Conservation (phyloP, 805 yeast species). For the Isabelozyma heimii region DNA sequence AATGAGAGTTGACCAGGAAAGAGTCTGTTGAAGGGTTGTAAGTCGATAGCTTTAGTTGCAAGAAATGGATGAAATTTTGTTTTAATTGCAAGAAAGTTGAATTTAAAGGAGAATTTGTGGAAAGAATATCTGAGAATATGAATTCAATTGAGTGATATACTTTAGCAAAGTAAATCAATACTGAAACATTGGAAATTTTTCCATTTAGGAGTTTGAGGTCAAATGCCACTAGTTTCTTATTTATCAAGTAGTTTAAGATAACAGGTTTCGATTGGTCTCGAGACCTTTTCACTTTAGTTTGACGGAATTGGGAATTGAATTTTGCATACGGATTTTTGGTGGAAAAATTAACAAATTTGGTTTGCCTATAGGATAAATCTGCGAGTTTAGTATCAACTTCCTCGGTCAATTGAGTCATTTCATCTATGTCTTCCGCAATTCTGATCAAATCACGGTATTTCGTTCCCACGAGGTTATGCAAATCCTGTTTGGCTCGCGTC, state of each 20-base stretch:
- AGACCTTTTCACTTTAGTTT: slow-evolving; percentile 13
- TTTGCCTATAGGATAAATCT: slow-evolving; percentile 27
- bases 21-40: slow-evolving; percentile 12
- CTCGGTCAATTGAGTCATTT: slow-evolving; percentile 22
- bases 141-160: slow-evolving; percentile 29
- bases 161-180: slow-evolving; percentile 29
- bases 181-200: slow-evolving; percentile 19
- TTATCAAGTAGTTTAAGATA: slow-evolving; percentile 26
- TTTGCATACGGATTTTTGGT: slow-evolving; percentile 12
- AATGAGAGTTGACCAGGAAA: neutral
- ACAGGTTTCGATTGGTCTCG: slow-evolving; percentile 17
- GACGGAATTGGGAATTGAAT: slow-evolving; percentile 18
- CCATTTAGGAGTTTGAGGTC: slow-evolving; percentile 21
- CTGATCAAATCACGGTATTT: slow-evolving; percentile 43
- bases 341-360: slow-evolving; percentile 25
- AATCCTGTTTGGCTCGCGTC: slow-evolving; percentile 25
- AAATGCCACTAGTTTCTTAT: slow-evolving; percentile 25
- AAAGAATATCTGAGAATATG: slow-evolving; percentile 16
- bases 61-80: slow-evolving; percentile 16
- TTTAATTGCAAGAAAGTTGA: slow-evolving; percentile 18
- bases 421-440: slow-evolving; percentile 42
- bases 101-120: slow-evolving; percentile 8
- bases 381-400: slow-evolving; percentile 23
- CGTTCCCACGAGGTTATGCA: slow-evolving; percentile 36
- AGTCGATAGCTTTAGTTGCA: slow-evolving; percentile 23